Base-by-base conservation (phyloP, 1,139 yeast genomes). In the Entelexis paramagnoliae region DNA sequence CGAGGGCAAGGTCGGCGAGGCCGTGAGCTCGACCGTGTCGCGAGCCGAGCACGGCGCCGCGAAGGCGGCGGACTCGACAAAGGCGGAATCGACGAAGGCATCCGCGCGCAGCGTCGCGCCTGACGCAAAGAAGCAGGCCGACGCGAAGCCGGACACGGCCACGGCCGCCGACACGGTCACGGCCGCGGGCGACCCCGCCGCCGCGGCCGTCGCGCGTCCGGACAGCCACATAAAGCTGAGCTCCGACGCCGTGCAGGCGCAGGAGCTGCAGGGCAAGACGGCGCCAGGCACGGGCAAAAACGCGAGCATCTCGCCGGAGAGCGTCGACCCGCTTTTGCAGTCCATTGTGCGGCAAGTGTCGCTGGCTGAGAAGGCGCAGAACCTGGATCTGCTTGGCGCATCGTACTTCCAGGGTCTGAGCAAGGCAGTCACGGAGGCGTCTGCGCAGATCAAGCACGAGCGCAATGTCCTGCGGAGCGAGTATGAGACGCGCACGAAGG, bases 311-410 rank as follows among this genome's bases (percentile, higher is more conserved):
- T 34, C 47, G 20, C 38, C 46, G 17, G 38, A 44, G 20, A 51
- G 49, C 29, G 19, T 69, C 22, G 79, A 79, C 59, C 72, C 76
- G 14, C 62, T 75, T 8, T 36, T 42, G 17, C 46, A 32, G 36
- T 30, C 46, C 9, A n/a, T 42, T 20, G 46, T 13, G 29, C 36
- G 46, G 10, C 46, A 42, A n/a, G 46, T 42, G 28, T 20, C 19
- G 10, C 38, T 42, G 4, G 46, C 46, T 20, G 46, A 42, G 53
- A 67, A 66, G 42, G 68, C 76, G 22, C 49, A 50, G 40, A 41
- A 17, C 40, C 73, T 80, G 54, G 80, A 79, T 60, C 68, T 68
- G 50, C 62, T 72, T 26, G 62, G 71, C 29, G 63, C 55, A 34
- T 35, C 61, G 16, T 60, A 64, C 32, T 60, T 66, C 63, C 49